Conservation (phyloP, 345 rosid genomes). For the Citrus cavaleriei region DNA sequence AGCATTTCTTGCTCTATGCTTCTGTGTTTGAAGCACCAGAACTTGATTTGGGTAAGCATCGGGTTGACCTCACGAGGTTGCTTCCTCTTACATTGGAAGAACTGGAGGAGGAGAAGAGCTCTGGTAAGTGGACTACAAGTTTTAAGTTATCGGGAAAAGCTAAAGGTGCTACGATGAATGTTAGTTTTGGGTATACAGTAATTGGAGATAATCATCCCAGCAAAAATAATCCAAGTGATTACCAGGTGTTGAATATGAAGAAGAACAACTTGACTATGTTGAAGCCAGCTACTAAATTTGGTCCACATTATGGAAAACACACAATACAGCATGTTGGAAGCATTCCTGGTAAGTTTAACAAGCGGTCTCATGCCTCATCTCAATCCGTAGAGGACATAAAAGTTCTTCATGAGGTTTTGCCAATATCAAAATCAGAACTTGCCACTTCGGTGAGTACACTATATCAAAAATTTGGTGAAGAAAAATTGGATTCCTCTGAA, state of each 20-base stretch:
- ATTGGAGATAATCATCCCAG: slow-evolving; percentile 49
- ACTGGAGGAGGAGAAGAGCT: slow-evolving; percentile 85
- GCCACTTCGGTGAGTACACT: slow-evolving; percentile 31
- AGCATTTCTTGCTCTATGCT: slow-evolving; percentile 81
- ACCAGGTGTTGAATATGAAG: slow-evolving; percentile 31
- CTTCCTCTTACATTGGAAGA: slow-evolving; percentile 94
- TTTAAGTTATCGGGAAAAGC: slow-evolving; percentile 81
- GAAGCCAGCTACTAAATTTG: slow-evolving; percentile 32
- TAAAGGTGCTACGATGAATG: slow-evolving; percentile 64
- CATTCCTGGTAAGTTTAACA: slow-evolving; percentile 38
- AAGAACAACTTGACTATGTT: slow-evolving; percentile 31
- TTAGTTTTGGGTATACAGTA: slow-evolving; percentile 81
- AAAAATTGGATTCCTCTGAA: slow-evolving; percentile 39
- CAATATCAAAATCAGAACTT: slow-evolving; percentile 44
- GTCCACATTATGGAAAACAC: slow-evolving; percentile 36
- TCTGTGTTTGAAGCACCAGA: slow-evolving; percentile 55
- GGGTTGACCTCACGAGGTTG: slow-evolving; percentile 84
- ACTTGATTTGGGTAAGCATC: slow-evolving; percentile 92
- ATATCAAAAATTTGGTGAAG: slow-evolving; percentile 52
- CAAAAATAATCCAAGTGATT: slow-evolving; percentile 32
- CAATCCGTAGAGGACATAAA: slow-evolving; percentile 50
- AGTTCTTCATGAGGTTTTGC: slow-evolving; percentile 80
- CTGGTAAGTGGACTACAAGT: slow-evolving; percentile 91
- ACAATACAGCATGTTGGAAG: slow-evolving; percentile 36
- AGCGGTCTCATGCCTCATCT: slow-evolving; percentile 25